These are phyloP conservation scores for Auricularia cornea DNA, from an alignment of 768 basidiomycete species.

Conservation along the genomic window DNA sequence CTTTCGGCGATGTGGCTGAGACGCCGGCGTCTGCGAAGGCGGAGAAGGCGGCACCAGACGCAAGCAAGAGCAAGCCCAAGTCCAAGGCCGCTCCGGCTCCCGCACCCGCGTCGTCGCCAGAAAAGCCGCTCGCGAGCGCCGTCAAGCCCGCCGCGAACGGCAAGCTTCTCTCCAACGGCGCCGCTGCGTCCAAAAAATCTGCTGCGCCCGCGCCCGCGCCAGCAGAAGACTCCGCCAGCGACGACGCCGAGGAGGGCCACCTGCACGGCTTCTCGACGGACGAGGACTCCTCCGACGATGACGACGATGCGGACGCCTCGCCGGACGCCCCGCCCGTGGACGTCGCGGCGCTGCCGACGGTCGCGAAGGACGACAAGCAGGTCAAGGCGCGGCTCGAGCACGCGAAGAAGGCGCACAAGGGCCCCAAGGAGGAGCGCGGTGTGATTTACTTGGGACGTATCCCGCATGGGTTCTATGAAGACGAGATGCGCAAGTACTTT, in stretches of 20 bases:
- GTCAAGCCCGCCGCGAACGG: conserved; percentile 2
- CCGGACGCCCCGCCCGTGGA: conserved; percentile 51
- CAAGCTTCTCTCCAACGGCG: not conserved
- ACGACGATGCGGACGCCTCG: conserved; percentile 42
- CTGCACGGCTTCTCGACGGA: conserved; percentile 72
- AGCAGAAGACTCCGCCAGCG: not conserved
- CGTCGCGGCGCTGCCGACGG: conserved; percentile 66
- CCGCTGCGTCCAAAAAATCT: too few relatives aligned
- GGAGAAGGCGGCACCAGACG: not conserved
- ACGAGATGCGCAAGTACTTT: conserved; percentile 87
- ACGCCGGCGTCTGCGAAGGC: conserved; percentile 3
- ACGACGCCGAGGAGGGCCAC: conserved; percentile 21
- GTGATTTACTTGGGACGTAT: conserved; percentile 85
- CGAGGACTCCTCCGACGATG: conserved; percentile 70
- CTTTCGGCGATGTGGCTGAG: not conserved
- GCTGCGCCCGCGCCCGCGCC: too few relatives aligned
- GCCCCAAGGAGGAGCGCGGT: conserved; percentile 59
- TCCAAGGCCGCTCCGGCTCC: too few relatives aligned
- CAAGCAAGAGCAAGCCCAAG: not conserved
- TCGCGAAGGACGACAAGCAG: conserved; percentile 79
- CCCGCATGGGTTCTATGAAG: conserved; percentile 97
- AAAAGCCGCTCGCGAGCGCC: too few relatives aligned
- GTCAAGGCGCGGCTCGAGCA: conserved; percentile 53
- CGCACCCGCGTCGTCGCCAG: too few relatives aligned
- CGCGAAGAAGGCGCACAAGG: conserved; percentile 32